Conservation (phyloP, 2,329 filamentous ascomycete genomes). For the Exophiala calicioides region DNA sequence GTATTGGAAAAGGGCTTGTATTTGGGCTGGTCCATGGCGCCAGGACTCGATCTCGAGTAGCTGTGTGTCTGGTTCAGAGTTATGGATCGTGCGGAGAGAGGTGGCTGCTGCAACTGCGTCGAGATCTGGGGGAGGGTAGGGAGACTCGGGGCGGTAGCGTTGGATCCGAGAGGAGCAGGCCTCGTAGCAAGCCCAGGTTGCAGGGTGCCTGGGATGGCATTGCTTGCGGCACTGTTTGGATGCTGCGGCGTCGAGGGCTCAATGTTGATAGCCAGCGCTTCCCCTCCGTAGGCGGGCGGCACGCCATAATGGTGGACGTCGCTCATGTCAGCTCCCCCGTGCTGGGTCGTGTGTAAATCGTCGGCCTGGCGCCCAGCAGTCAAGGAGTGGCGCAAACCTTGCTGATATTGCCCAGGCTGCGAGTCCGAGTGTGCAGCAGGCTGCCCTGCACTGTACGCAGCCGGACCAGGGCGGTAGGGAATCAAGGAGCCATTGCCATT, state of each 20-base stretch:
- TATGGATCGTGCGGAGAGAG: slow-evolving; percentile 65
- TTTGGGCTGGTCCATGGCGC: slow-evolving; percentile 60
- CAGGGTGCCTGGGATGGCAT: slow-evolving; percentile 60
- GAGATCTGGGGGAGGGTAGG: slow-evolving; percentile 57
- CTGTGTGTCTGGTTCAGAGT: slow-evolving; percentile 67
- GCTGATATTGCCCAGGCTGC: slow-evolving; percentile 21
- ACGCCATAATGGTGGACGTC: slow-evolving; percentile 52
- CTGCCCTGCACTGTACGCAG: slow-evolving; percentile 12
- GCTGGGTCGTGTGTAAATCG: slow-evolving; percentile 56
- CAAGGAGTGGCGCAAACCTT: slow-evolving; percentile 42
- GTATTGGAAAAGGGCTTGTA: slow-evolving; percentile 65
- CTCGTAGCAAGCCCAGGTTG: slow-evolving; percentile 57
- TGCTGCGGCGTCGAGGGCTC: slow-evolving; percentile 57
- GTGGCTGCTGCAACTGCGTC: slow-evolving; percentile 45
- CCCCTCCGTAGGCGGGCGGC: slow-evolving; percentile 50
- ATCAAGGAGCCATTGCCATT: slow-evolving; percentile 28
- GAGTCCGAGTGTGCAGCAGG: slow-evolving; percentile 5
- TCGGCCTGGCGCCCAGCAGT: slow-evolving; percentile 52
- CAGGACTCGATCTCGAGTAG: slow-evolving; percentile 84
- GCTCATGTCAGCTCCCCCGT: slow-evolving; percentile 42
- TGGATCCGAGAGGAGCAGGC: slow-evolving; percentile 52
- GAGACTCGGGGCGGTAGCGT: slow-evolving; percentile 59
- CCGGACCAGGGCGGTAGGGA: slow-evolving; percentile 24
- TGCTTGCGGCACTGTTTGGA: slow-evolving; percentile 37
- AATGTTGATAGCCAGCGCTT: slow-evolving; percentile 59